Evolutionary conservation across 164 flowering plant species (phyloP).

Genomic region (Pachysandra terminalis): DNA sequence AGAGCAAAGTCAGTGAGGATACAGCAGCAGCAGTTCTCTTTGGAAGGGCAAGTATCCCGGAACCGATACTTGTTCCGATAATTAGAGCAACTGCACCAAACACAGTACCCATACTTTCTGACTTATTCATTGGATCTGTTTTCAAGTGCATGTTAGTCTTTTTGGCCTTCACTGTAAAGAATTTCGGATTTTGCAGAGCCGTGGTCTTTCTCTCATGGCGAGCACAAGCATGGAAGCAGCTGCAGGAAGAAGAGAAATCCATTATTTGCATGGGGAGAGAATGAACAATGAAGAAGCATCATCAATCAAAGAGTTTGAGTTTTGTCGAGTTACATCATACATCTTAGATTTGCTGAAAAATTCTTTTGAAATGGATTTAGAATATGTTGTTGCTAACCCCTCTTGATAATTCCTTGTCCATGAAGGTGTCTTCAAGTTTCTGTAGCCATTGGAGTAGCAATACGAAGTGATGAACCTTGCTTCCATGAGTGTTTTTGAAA

Average conservation of each 20-base stretch:
- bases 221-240: conserved; percentile 5
- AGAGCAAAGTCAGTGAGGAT: conserved; percentile 16
- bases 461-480: conserved; percentile 11
- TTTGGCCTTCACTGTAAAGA: conserved; percentile 16
- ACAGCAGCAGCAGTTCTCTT: conserved; percentile 74
- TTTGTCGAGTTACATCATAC: conserved; percentile 21
- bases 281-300: too few species aligned
- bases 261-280: background rate
- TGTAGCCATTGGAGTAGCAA: conserved; percentile 7
- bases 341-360: conserved; percentile 23
- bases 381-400: background rate
- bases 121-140: conserved; percentile 7
- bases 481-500: conserved; percentile 15
- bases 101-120: conserved; percentile 48
- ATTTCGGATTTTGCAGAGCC: conserved; percentile 6
- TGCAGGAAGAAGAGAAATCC: conserved; percentile 15
- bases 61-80: conserved; percentile 75
- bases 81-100: conserved; percentile 76
- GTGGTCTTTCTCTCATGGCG: conserved; percentile 5
- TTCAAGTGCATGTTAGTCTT: conserved; percentile 4
- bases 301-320: background rate
- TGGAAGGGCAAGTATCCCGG: conserved; percentile 85
- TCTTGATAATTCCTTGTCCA: conserved; percentile 11
- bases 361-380: too few species aligned
- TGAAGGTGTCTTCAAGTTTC: background rate